Evolutionary conservation across 345 rosid genomes (phyloP).

Genomic region (Linum trigynum): DNA sequence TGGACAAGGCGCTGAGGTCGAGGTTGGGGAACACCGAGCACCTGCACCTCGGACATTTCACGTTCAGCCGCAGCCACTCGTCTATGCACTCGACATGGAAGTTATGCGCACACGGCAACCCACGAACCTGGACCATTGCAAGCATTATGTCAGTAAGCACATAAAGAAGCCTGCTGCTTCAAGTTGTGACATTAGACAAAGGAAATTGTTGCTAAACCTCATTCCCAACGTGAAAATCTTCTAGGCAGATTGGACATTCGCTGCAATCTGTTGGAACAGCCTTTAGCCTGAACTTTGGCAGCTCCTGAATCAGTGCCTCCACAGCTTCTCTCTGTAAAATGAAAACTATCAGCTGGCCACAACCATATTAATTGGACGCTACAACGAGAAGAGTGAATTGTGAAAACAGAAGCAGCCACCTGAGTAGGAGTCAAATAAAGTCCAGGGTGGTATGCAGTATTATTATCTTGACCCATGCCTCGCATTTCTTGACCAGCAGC

Average conservation of each 20-base stretch:
- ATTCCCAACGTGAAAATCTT: constrained; percentile 52
- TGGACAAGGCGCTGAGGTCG: constrained; percentile 85
- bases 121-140: constrained; percentile 70
- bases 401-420: constrained; percentile 28
- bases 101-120: constrained; percentile 97
- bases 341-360: constrained; percentile 4
- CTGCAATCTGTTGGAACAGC: constrained; percentile 96
- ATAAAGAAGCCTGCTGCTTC: no score
- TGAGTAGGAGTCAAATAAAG: constrained; percentile 88
- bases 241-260: constrained; percentile 97
- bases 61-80: constrained; percentile 89
- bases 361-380: neutral
- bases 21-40: constrained; percentile 93
- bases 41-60: constrained; percentile 96
- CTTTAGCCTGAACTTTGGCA: constrained; percentile 67
- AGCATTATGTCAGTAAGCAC: neutral
- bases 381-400: no score
- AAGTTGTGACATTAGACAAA: no score
- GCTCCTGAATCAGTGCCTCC: constrained; percentile 5
- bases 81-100: constrained; percentile 96
- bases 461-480: constrained; percentile 81
- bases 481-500: constrained; percentile 99
- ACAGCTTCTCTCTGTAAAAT: constrained; percentile 5
- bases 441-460: constrained; percentile 82
- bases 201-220: constrained; percentile 29